These are phyloP conservation scores for Rhizopus arrhizus DNA, from an alignment of 371 early-diverging fungal species.

Conservation along the genomic window DNA sequence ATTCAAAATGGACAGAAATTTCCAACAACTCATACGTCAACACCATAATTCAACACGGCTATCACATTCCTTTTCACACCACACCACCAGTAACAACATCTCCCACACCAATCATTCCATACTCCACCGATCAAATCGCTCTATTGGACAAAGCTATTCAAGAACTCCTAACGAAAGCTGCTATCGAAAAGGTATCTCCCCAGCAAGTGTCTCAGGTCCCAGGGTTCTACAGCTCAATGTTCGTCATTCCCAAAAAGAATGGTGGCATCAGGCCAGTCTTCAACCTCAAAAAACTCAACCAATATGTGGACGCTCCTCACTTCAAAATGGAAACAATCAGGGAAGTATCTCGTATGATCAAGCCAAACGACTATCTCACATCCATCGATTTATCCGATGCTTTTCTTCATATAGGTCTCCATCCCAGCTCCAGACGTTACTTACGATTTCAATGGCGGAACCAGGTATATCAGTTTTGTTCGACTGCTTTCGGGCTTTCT, in stretches of 20 bases:
- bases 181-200: slow-evolving; percentile 14
- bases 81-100: background rate
- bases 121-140: slow-evolving; percentile 2
- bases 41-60: slow-evolving; percentile 2
- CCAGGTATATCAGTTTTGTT: slow-evolving; percentile 24
- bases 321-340: slow-evolving; percentile 43
- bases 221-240: slow-evolving; percentile 24
- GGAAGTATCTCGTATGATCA: slow-evolving; percentile 18
- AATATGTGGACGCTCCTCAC: slow-evolving; percentile 15
- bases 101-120: slow-evolving; percentile 1
- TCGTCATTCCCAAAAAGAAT: slow-evolving; percentile 34
- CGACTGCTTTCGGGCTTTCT: slow-evolving; percentile 41
- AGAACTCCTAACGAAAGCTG: slow-evolving; percentile 6
- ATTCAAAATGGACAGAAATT: slow-evolving; percentile 2
- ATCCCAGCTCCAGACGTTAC: slow-evolving; percentile 20
- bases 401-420: slow-evolving; percentile 24
- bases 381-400: slow-evolving; percentile 24
- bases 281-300: slow-evolving; percentile 33
- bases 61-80: slow-evolving; percentile 2
- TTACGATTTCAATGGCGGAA: slow-evolving; percentile 22
- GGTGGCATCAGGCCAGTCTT: slow-evolving; percentile 27
- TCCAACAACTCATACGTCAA: slow-evolving; percentile 11
- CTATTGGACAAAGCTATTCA: too few relatives aligned
- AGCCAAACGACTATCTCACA: slow-evolving; percentile 15
- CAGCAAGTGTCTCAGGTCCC: background rate